These are phyloP conservation scores for Leccinum arenicola DNA, from an alignment of 768 basidiomycete genomes.

Conservation along the genomic window DNA sequence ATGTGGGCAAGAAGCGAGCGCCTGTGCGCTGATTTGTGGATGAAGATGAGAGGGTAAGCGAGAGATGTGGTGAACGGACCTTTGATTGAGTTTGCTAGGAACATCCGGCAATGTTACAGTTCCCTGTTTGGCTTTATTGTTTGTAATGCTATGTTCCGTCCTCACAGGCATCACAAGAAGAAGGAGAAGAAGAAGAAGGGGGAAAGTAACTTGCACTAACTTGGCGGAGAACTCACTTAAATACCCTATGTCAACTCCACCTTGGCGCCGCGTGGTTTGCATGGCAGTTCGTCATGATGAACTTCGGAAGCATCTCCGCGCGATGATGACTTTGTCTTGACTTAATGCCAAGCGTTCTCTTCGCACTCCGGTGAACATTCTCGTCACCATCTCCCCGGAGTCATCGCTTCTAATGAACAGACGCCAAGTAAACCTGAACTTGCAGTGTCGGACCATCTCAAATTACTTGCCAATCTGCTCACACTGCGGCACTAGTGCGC, in stretches of 20 bases:
- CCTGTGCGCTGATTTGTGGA: slow-evolving; percentile 1
- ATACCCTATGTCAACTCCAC: slow-evolving; percentile 9
- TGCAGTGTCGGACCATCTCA: too few relatives aligned
- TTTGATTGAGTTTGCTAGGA: slow-evolving; percentile 9
- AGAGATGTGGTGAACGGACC: slow-evolving; percentile 13
- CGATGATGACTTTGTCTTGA: neutral
- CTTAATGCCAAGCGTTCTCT: neutral
- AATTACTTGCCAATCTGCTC: slow-evolving; percentile 1
- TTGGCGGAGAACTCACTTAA: neutral
- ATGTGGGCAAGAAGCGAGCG: neutral
- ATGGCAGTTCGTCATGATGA: neutral
- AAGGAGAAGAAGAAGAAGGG: neutral
- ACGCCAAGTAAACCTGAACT: too few relatives aligned
- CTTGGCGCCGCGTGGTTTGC: slow-evolving; percentile 20
- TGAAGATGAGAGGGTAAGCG: neutral
- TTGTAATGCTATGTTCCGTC: slow-evolving; percentile 8
- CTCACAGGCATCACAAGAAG: neutral
- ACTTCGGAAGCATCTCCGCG: too few relatives aligned
- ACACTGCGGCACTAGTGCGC: slow-evolving; percentile 15
- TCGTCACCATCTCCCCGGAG: neutral
- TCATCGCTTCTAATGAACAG: too few relatives aligned
- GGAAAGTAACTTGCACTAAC: neutral
- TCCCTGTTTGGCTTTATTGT: slow-evolving; percentile 31
- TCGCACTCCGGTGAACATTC: neutral
- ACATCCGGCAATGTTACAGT: slow-evolving; percentile 15